A percentile compares a stretch with the other conserved stretches of the same genome.
These are phyloP conservation scores for Kurtzmaniella quercitrusa DNA, from an alignment of 1,139 yeast genomes.

Conservation along the genomic window DNA sequence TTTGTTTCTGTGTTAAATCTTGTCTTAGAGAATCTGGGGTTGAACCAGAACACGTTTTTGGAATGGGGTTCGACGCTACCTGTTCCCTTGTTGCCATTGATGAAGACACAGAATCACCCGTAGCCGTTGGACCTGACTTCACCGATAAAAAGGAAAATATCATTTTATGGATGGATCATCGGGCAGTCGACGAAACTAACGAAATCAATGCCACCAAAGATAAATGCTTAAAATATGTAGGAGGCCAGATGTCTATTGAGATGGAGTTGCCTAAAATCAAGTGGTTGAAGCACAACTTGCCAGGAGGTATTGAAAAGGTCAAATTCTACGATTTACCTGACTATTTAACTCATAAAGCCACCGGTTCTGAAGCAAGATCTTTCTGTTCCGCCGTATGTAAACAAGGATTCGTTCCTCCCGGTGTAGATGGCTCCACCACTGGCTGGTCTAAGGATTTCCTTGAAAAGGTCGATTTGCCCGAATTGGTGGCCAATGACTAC, in stretches of 20 bases:
- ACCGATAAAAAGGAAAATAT: slow-evolving; percentile 69
- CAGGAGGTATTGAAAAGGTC: slow-evolving; percentile 59
- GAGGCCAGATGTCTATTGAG: slow-evolving; percentile 96
- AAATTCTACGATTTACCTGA: slow-evolving; percentile 93
- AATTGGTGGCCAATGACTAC: slow-evolving; percentile 73
- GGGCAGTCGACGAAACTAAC: slow-evolving; percentile 85
- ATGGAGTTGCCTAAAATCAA: slow-evolving; percentile 97
- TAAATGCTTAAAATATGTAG: slow-evolving; percentile 81
- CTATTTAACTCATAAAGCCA: slow-evolving; percentile 84
- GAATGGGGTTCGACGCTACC: slow-evolving; percentile 96
- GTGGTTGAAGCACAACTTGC: slow-evolving; percentile 89
- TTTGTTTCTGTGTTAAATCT: slow-evolving; percentile 75
- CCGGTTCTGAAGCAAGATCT: slow-evolving; percentile 81
- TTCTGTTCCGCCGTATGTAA: slow-evolving; percentile 91
- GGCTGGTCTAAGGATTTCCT: slow-evolving; percentile 91
- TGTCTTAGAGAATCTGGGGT: slow-evolving; percentile 73
- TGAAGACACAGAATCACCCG: slow-evolving; percentile 62
- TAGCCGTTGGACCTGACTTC: slow-evolving; percentile 92
- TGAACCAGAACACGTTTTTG: slow-evolving; percentile 62
- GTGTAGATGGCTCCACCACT: slow-evolving; percentile 76
- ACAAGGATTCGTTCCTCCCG: slow-evolving; percentile 90
- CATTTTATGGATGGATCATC: slow-evolving; percentile 96
- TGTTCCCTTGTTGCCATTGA: slow-evolving; percentile 85
- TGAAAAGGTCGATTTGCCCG: slow-evolving; percentile 62
- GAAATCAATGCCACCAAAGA: slow-evolving; percentile 78